These are phyloP conservation scores for Coccinonectria pachysandricola DNA, from an alignment of 2,329 filamentous ascomycete species.

Conservation along the genomic window DNA sequence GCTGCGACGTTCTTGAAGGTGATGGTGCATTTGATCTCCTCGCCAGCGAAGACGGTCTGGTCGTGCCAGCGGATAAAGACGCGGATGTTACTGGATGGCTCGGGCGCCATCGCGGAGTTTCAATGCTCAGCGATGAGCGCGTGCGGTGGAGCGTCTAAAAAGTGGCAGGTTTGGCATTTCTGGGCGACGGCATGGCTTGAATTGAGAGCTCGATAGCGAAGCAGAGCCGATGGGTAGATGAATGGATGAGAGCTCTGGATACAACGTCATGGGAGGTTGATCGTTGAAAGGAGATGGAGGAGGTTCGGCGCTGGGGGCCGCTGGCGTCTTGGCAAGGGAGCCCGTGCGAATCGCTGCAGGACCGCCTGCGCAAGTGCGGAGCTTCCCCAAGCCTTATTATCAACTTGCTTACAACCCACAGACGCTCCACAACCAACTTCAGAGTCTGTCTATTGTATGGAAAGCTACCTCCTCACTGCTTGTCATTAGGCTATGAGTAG, in stretches of 20 bases:
- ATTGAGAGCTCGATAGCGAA: conserved; percentile 3
- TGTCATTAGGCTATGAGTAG: too few species aligned
- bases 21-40: conserved; percentile 90
- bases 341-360: too few species aligned
- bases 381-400: too few species aligned
- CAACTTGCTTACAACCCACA: too few species aligned
- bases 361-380: too few species aligned
- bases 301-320: conserved; percentile 10
- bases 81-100: conserved; percentile 61
- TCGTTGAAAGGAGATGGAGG: conserved; percentile 19
- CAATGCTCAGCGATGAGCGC: conserved; percentile 21
- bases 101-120: conserved; percentile 36
- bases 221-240: conserved; percentile 4
- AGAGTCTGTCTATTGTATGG: too few species aligned
- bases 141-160: conserved; percentile 16
- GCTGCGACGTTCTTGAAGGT: conserved; percentile 82
- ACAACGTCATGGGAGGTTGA: conserved; percentile 20
- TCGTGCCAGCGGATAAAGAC: conserved; percentile 95
- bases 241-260: conserved; percentile 10
- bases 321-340: conserved; percentile 15
- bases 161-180: conserved; percentile 22
- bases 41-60: conserved; percentile 89
- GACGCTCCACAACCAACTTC: too few species aligned
- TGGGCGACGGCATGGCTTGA: conserved; percentile 12
- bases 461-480: too few species aligned